These are phyloP conservation scores for Lycium barbarum DNA, from an alignment of 257 asterid species.

Conservation along the genomic window DNA sequence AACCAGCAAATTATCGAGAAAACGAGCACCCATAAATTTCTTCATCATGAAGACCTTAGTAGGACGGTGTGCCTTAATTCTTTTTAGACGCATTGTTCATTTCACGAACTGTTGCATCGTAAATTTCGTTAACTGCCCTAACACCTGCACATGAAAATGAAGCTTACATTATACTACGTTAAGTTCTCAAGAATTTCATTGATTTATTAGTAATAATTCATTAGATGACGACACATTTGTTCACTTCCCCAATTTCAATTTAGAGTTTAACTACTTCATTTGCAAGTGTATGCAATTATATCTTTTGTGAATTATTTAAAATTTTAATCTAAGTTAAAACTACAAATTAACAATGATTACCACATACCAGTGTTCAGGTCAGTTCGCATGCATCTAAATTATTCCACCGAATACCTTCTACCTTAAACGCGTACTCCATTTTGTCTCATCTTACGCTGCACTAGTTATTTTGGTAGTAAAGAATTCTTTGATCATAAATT, in stretches of 20 bases:
- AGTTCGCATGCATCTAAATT: too few species aligned
- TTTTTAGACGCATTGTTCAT: too few species aligned
- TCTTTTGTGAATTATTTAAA: too few species aligned
- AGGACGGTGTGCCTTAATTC: neutral
- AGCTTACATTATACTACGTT: too few species aligned
- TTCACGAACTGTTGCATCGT: conserved; percentile 30
- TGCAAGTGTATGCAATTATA: neutral
- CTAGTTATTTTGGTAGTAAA: too few species aligned
- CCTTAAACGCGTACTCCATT: too few species aligned
- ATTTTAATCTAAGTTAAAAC: too few species aligned
- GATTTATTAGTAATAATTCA: neutral
- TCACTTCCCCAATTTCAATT: neutral
- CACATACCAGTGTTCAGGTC: too few species aligned
- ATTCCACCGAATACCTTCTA: too few species aligned
- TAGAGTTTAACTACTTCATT: neutral
- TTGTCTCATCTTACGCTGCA: too few species aligned
- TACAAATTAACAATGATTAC: too few species aligned
- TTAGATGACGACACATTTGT: neutral
- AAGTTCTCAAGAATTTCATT: neutral
- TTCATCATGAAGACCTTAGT: conserved; percentile 47
- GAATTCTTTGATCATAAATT: too few species aligned
- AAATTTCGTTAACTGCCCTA: conserved; percentile 37
- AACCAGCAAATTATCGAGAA: conserved; percentile 42
- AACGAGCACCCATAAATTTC: conserved; percentile 39
- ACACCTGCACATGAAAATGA: conserved; percentile 37